A percentile compares a stretch with the other conserved stretches of the same genome.
Conservation (phyloP, 106 monocot species). For the Acanthochlamys bracteata region DNA sequence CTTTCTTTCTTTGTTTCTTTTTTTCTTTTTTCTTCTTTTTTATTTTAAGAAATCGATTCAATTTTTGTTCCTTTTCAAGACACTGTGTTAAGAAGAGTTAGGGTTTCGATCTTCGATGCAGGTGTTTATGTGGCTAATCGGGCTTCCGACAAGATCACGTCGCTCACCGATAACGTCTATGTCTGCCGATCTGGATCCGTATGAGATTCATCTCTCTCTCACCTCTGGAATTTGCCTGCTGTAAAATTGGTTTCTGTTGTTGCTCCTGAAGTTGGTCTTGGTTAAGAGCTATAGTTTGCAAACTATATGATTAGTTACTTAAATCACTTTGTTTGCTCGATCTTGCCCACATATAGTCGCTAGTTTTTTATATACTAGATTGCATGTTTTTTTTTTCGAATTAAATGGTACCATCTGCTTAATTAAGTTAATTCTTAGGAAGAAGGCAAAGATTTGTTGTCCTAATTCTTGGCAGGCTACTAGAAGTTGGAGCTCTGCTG, state of each 20-base stretch:
- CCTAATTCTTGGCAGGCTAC: conserved; percentile 34
- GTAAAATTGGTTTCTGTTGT: neutral
- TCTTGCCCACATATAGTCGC: too few species aligned
- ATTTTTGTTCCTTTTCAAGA: too few species aligned
- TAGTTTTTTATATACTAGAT: too few species aligned
- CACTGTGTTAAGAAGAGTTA: too few species aligned
- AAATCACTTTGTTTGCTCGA: too few species aligned
- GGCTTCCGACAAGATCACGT: conserved; percentile 38
- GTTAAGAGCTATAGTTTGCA: too few species aligned
- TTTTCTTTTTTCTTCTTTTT: neutral
- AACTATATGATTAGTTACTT: too few species aligned
- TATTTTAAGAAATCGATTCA: too few species aligned
- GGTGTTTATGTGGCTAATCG: conserved; percentile 41
- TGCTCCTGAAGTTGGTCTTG: too few species aligned
- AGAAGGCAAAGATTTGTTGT: conserved; percentile 1
- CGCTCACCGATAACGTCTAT: conserved; percentile 32
- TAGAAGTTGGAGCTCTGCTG: conserved; percentile 18
- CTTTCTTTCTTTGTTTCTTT: neutral
- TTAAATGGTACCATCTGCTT: neutral
- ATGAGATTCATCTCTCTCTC: neutral
- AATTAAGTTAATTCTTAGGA: neutral
- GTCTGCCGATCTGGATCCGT: conserved; percentile 40
- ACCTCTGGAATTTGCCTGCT: neutral
- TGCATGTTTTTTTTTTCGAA: too few species aligned
- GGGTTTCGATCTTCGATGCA: neutral